A percentile compares a stretch with the other conserved stretches of the same genome.
phyloP scores from a whole-genome alignment of 2,329 filamentous ascomycete genomes.

The Pyrenophora teres region DNA sequence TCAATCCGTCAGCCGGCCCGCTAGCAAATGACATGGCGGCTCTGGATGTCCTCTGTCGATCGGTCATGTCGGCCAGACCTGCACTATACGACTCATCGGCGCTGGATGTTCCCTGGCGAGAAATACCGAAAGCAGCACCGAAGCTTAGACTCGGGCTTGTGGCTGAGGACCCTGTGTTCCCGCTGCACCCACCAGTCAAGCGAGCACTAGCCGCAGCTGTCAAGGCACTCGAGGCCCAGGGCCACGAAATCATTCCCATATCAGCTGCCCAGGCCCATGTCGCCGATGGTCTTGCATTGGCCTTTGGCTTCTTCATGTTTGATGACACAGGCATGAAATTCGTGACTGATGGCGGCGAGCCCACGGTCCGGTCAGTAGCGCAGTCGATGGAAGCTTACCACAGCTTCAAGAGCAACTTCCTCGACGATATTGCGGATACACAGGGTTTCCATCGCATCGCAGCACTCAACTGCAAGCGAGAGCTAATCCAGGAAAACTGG shows the following conservation, averaged over 20 bases:
- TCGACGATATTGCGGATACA: not conserved
- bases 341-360: constrained; percentile 3
- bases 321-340: not conserved
- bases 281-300: not conserved
- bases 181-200: constrained; percentile 11
- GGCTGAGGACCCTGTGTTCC: constrained; percentile 6
- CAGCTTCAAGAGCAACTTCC: not conserved
- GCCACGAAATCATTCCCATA: constrained; percentile 3
- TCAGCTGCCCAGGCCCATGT: not conserved
- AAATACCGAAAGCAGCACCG: not conserved
- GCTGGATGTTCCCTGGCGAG: constrained; percentile 9
- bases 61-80: constrained; percentile 3
- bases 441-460: not conserved
- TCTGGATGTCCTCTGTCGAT: not conserved
- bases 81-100: constrained; percentile 4
- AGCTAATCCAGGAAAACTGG: constrained; percentile 4
- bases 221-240: not conserved
- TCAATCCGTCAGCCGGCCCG: constrained; percentile 4
- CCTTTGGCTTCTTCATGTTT: constrained; percentile 4
- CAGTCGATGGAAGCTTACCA: not conserved
- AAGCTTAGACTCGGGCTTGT: constrained; percentile 9
- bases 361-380: not conserved
- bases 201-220: constrained; percentile 4
- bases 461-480: constrained; percentile 6
- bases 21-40: constrained; percentile 8